Evolutionary conservation across 441 rosid species (phyloP).

Genomic region (Adansonia grandidieri): DNA sequence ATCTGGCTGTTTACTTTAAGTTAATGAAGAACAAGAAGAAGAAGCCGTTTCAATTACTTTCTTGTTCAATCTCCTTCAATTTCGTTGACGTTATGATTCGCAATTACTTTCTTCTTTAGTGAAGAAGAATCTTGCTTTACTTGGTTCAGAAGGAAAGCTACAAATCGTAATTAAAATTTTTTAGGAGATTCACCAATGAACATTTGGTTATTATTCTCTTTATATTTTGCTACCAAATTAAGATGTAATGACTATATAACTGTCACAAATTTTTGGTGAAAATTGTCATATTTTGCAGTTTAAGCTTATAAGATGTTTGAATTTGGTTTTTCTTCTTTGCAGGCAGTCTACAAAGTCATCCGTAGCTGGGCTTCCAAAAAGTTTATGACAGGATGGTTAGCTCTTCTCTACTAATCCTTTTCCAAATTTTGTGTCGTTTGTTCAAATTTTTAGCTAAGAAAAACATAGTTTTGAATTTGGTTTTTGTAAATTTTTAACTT

Average conservation of each 20-base stretch:
- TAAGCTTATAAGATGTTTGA: background rate
- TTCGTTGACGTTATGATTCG: background rate
- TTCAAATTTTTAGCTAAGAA: background rate
- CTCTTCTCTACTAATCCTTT: background rate
- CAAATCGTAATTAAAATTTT: background rate
- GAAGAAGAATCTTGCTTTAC: conserved; percentile 7
- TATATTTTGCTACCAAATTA: background rate
- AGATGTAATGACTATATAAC: background rate
- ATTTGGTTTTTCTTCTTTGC: conserved; percentile 5
- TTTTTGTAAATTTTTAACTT: background rate
- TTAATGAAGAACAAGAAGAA: background rate
- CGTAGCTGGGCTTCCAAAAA: conserved; percentile 86
- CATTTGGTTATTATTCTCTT: background rate
- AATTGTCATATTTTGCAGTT: background rate
- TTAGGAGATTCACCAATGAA: background rate
- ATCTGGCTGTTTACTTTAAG: background rate
- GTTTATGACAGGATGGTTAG: conserved; percentile 85
- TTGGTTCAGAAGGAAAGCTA: background rate
- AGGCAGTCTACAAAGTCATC: conserved; percentile 75
- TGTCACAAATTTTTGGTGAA: background rate
- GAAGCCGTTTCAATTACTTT: background rate
- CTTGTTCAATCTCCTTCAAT: background rate
- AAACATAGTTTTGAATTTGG: background rate
- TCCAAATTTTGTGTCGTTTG: background rate
- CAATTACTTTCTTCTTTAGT: too few relatives aligned